phyloP scores from a whole-genome alignment of 192 early-diverging fungal species.

The Pilaira anomala region DNA sequence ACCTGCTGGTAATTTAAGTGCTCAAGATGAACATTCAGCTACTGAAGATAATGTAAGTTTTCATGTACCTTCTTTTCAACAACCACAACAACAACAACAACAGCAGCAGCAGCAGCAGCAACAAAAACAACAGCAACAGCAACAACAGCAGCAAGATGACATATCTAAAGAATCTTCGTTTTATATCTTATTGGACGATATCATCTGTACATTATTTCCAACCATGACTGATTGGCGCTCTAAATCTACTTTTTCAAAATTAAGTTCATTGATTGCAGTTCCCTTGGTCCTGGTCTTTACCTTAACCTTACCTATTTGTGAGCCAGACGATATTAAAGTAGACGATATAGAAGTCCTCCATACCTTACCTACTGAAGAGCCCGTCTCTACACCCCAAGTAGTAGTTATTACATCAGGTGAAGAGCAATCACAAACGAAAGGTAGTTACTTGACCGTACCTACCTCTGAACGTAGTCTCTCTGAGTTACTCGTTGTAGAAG shows the following conservation, averaged over 20 bases:
- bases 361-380: slow-evolving; percentile 5
- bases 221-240: slow-evolving; percentile 50
- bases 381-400: slow-evolving; percentile 5
- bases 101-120: neutral
- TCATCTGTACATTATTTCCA: slow-evolving; percentile 50
- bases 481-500: neutral
- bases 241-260: slow-evolving; percentile 43
- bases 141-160: neutral
- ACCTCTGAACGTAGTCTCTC: neutral
- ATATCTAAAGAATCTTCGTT: neutral
- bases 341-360: slow-evolving; percentile 25
- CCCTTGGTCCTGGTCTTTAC: slow-evolving; percentile 53
- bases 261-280: slow-evolving; percentile 44
- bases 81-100: neutral
- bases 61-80: neutral
- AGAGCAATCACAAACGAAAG: neutral
- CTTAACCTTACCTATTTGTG: slow-evolving; percentile 62
- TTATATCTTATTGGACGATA: slow-evolving; percentile 16
- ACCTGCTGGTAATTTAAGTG: neutral
- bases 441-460: slow-evolving; percentile 4
- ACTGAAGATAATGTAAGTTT: neutral
- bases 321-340: slow-evolving; percentile 37
- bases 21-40: neutral
- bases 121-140: neutral
- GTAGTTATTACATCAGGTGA: neutral